These are phyloP conservation scores for Aspergillus coremiiformis DNA, from an alignment of 495 filamentous ascomycete genomes.

Conservation along the genomic window DNA sequence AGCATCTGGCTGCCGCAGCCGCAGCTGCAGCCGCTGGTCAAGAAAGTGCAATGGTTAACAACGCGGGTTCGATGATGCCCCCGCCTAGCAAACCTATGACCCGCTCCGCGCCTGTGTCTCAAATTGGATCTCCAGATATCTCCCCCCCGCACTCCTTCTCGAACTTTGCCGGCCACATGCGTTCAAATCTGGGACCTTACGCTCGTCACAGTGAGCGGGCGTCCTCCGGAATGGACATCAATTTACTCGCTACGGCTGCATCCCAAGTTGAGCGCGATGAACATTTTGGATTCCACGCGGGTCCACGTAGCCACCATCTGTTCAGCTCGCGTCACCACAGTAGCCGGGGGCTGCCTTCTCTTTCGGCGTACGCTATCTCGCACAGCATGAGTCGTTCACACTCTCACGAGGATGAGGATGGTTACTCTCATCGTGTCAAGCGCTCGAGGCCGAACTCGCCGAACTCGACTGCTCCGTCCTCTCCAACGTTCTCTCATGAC, in stretches of 20 bases:
- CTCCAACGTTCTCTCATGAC: constrained; percentile 96
- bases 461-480: constrained; percentile 89
- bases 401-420: constrained; percentile 77
- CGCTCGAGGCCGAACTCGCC: constrained; percentile 88
- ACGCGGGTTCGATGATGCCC: constrained; percentile 58
- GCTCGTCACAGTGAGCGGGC: constrained; percentile 44
- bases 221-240: constrained; percentile 65
- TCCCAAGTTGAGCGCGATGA: constrained; percentile 80
- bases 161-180: constrained; percentile 60
- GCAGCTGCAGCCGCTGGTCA: constrained; percentile 45
- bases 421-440: constrained; percentile 68
- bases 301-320: constrained; percentile 41
- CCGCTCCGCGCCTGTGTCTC: constrained; percentile 82
- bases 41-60: constrained; percentile 44
- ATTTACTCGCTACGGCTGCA: constrained; percentile 84
- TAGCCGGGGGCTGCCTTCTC: constrained; percentile 58
- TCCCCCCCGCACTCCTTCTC: constrained; percentile 89
- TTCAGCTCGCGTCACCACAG: constrained; percentile 52
- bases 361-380: constrained; percentile 72
- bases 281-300: constrained; percentile 38
- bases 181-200: constrained; percentile 58
- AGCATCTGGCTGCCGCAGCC: constrained; percentile 51
- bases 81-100: constrained; percentile 65
- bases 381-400: constrained; percentile 85
- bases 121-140: constrained; percentile 86